Base-by-base conservation (phyloP, 495 filamentous ascomycete genomes). In the Penicillium nucicola region DNA sequence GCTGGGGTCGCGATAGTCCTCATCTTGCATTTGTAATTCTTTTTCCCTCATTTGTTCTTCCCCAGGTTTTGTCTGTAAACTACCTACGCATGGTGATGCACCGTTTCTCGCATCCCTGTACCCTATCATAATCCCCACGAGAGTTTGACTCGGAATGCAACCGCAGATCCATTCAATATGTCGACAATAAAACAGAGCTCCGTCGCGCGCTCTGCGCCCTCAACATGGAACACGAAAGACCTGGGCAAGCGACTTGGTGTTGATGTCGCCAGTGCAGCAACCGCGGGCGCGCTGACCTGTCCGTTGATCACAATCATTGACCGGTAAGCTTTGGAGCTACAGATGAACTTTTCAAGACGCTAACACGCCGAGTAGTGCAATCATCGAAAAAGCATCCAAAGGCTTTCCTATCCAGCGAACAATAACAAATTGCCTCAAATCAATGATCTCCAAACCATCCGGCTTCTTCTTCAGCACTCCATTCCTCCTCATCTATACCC, bases 331-430 rank as follows among this genome's bases (percentile, higher is more conserved):
- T n/a, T 44, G 15, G 47, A 53, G 55, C 31, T 18, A 28, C 15
- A 31, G 13, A 20, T 12, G 11, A 18, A 28, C 19, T 45, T 22
- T 28, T 22, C 23, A 18, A 7, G 10, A 25, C 35, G 15, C 38
- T 62, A 35, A 60, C 48, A 8, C 7, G 31, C 42, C 22, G 12
- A 31, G 22, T 58, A 96, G 90, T 45, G 89, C 84, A 10, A 95
- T 98, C 60, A 96, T 97, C 70, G 91, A 97, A 71, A 96, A 96
- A 73, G 89, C 92, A 13, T 90, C 89, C 35, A 92, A 90, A 57
- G 82, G 85, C 47, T 78, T 79, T 54, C 78, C 86, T n/a, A 84
- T 97, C 50, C 67, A 69, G 39, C 64, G 71, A 40, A 92, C 88
- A 39, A 72, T 96, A 57, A 78, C 75, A 47, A 63, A 67, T 55